Evolutionary conservation across 1,284 basidiomycete genomes (phyloP).

Genomic region (Thecaphora thlaspeos): DNA sequence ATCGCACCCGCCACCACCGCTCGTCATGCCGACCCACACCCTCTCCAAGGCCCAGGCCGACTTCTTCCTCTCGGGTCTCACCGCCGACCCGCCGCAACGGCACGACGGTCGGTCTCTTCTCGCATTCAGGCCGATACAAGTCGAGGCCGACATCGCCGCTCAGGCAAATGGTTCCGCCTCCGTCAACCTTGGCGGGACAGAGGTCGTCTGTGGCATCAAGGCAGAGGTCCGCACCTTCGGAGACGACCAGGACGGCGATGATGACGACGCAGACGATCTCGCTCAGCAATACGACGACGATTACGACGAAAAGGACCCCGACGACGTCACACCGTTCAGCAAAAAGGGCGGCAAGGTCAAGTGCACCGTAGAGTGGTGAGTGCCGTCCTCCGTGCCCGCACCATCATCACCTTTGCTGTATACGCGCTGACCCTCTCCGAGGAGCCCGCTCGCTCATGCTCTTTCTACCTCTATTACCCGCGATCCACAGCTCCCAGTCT

Average conservation of each 20-base stretch:
- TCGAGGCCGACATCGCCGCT: constrained; percentile 31
- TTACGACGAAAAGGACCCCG: constrained; percentile 8
- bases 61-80: constrained; percentile 46
- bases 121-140: constrained; percentile 39
- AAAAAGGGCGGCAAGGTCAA: constrained; percentile 29
- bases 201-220: constrained; percentile 49
- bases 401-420: no score
- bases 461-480: not conserved
- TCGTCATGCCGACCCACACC: constrained; percentile 32
- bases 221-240: constrained; percentile 39
- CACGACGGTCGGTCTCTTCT: constrained; percentile 37
- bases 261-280: constrained; percentile 19
- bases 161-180: constrained; percentile 48
- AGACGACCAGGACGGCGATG: constrained; percentile 29
- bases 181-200: constrained; percentile 42
- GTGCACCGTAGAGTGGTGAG: constrained; percentile 36
- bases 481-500: constrained; percentile 16
- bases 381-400: not conserved
- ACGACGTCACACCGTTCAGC: constrained; percentile 1
- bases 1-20: no score
- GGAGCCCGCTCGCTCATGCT: not conserved
- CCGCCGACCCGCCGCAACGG: constrained; percentile 35
- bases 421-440: not conserved
- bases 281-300: constrained; percentile 32
- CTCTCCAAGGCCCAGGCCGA: constrained; percentile 48